These are phyloP conservation scores for Symbiodinium natans DNA, from an alignment of 73 alveolate genomes.

Conservation along the genomic window DNA sequence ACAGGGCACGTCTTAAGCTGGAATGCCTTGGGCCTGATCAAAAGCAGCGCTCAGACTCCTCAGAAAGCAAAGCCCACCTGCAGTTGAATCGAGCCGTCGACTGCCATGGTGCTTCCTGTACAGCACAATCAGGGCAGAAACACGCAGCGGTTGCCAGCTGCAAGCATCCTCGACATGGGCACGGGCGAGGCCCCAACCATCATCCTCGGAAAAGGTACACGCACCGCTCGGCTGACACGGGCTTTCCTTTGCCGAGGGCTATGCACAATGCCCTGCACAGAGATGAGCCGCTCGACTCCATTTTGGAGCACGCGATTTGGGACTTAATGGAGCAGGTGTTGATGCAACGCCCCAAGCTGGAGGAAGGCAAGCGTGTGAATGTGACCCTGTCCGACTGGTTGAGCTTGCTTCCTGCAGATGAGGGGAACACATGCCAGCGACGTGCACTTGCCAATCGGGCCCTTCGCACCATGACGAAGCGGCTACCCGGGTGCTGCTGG, in stretches of 20 bases:
- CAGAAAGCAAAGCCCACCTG: too few species aligned
- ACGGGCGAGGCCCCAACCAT: background rate
- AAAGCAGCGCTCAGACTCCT: too few species aligned
- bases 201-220: background rate
- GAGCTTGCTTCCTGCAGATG: background rate
- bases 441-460: conserved; percentile 68
- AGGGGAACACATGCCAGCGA: conserved; percentile 15
- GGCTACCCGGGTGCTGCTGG: conserved; percentile 89
- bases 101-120: too few species aligned
- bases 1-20: background rate
- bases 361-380: conserved; percentile 62
- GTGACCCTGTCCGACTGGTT: background rate
- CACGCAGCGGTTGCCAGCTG: background rate
- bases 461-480: conserved; percentile 71
- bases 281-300: background rate
- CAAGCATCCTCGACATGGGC: background rate
- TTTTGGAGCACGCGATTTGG: conserved; percentile 35
- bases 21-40: background rate
- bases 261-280: background rate
- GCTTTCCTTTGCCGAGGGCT: background rate
- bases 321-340: conserved; percentile 68
- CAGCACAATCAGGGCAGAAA: background rate
- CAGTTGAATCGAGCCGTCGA: too few species aligned
- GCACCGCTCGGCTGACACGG: background rate
- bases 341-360: conserved; percentile 71